Conservation (phyloP, 2,329 filamentous ascomycete species). For the Colletotrichum filicis region DNA sequence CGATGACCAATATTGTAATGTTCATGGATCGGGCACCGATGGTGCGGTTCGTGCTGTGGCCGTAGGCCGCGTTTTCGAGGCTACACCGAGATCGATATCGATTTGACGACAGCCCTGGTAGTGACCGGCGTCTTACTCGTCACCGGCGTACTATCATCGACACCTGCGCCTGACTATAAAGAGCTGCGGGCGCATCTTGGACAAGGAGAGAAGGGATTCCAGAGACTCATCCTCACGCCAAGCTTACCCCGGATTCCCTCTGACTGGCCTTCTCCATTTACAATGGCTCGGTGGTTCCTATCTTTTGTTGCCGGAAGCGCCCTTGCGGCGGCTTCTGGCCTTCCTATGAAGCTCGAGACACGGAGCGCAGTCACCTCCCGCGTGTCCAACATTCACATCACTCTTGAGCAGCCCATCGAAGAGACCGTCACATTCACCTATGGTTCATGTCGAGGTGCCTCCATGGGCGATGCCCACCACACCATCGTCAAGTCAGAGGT, state of each 20-base stretch:
- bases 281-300: conserved; percentile 35
- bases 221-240: conserved; percentile 20
- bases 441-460: conserved; percentile 36
- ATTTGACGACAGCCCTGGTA: background rate
- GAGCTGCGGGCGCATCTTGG: background rate
- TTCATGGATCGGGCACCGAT: conserved; percentile 3
- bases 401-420: conserved; percentile 33
- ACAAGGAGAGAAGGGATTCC: background rate
- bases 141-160: conserved; percentile 2
- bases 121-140: background rate
- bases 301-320: conserved; percentile 30
- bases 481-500: conserved; percentile 34
- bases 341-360: conserved; percentile 49
- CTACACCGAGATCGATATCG: background rate
- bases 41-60: background rate
- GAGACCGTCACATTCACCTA: conserved; percentile 39
- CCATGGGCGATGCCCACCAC: conserved; percentile 36
- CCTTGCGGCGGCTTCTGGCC: conserved; percentile 30
- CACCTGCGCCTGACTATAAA: conserved; percentile 10
- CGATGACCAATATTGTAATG: conserved; percentile 30
- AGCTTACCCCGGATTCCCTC: conserved; percentile 11
- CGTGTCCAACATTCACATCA: conserved; percentile 47
- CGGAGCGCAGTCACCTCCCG: conserved; percentile 44
- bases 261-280: background rate
- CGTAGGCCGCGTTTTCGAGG: background rate